Percentiles rank a stretch among this genome's conserved stretches.
phyloP scores from a whole-genome alignment of 495 filamentous ascomycete species.

The Podospora bellae-mahoneyi region DNA sequence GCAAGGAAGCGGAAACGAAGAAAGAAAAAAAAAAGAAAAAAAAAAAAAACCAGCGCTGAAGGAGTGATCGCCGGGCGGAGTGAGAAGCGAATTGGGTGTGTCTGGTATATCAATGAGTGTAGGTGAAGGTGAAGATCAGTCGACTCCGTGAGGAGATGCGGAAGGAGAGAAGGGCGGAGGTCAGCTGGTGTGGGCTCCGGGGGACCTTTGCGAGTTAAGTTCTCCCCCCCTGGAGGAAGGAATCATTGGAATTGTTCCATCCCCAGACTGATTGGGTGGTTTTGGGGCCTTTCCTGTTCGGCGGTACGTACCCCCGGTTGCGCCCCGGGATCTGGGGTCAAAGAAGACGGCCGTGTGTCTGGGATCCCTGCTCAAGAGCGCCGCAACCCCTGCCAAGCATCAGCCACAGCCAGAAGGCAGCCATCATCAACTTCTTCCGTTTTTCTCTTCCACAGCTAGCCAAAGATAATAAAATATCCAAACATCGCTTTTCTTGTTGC shows the following conservation, averaged over 20 bases:
- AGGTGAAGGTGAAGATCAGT: constrained; percentile 5
- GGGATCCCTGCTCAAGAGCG: neutral
- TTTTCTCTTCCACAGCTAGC: neutral
- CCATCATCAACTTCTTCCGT: neutral
- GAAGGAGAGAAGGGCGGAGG: constrained; percentile 4
- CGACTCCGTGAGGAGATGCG: constrained; percentile 14
- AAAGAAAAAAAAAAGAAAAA: constrained; percentile 1
- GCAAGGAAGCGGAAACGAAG: no score
- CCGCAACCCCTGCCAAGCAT: constrained; percentile 9
- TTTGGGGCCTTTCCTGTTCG: neutral
- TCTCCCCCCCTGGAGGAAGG: constrained; percentile 7
- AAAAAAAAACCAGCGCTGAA: constrained; percentile 5
- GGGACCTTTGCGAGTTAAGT: constrained; percentile 11
- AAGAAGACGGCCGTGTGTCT: neutral
- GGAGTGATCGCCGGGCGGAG: constrained; percentile 15
- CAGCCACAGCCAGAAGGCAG: neutral
- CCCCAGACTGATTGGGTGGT: neutral
- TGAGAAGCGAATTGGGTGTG: constrained; percentile 12
- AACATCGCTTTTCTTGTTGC: neutral
- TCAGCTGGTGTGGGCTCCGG: neutral
- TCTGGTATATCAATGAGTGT: constrained; percentile 13
- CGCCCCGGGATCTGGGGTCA: constrained; percentile 5
- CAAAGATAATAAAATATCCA: no score
- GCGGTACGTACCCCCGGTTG: constrained; percentile 2
- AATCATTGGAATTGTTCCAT: neutral